phyloP scores from a whole-genome alignment of 2,329 filamentous ascomycete species.

The Orbilia blumenaviensis region DNA sequence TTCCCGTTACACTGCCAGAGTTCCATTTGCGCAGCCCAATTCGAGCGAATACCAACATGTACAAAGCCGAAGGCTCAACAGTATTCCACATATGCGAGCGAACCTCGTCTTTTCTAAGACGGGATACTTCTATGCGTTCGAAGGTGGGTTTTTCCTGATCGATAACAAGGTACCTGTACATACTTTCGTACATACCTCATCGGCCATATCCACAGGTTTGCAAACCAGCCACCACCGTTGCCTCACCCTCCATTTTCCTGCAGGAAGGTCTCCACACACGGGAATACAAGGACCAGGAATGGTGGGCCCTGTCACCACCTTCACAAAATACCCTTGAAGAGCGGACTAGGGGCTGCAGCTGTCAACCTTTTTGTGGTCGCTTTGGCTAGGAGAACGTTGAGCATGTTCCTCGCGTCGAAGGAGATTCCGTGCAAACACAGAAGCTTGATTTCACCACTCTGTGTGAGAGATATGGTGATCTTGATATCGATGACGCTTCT shows the following conservation, averaged over 20 bases:
- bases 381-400: slow-evolving; percentile 42
- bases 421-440: slow-evolving; percentile 34
- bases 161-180: slow-evolving; percentile 28
- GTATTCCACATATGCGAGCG: slow-evolving; percentile 29
- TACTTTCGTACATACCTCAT: too few relatives aligned
- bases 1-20: slow-evolving; percentile 26
- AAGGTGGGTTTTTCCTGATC: slow-evolving; percentile 40
- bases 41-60: slow-evolving; percentile 13
- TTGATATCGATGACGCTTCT: not conserved
- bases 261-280: slow-evolving; percentile 46
- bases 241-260: slow-evolving; percentile 54
- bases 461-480: not conserved
- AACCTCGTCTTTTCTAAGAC: slow-evolving; percentile 44
- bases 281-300: slow-evolving; percentile 50
- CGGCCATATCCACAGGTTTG: not conserved
- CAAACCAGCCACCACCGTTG: slow-evolving; percentile 54
- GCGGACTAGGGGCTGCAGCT: slow-evolving; percentile 54
- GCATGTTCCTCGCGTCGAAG: slow-evolving; percentile 33
- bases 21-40: not conserved
- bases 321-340: slow-evolving; percentile 53
- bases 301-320: slow-evolving; percentile 48
- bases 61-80: slow-evolving; percentile 35
- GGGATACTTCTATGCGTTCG: slow-evolving; percentile 19
- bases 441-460: slow-evolving; percentile 30
- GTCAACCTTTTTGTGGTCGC: slow-evolving; percentile 51